A percentile compares a stretch with the other conserved stretches of the same genome.
These are phyloP conservation scores for Gossypium gossypioides DNA, from an alignment of 441 rosid species.

Conservation along the genomic window DNA sequence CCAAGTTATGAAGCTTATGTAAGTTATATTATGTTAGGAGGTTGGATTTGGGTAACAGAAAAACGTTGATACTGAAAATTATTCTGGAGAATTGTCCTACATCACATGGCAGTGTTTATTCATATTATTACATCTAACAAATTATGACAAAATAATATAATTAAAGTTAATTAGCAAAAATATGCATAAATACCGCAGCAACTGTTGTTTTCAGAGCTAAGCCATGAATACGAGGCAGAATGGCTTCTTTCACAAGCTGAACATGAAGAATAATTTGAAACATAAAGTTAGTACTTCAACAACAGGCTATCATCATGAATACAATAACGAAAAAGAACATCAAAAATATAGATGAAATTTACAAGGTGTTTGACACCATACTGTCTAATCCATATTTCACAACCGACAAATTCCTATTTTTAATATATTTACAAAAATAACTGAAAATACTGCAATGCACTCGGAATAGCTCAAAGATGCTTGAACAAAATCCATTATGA, in stretches of 20 bases:
- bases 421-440: too few relatives aligned
- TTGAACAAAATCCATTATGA: too few relatives aligned
- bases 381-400: too few relatives aligned
- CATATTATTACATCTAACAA: background rate
- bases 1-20: background rate
- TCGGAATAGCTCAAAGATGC: too few relatives aligned
- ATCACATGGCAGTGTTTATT: background rate
- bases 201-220: slow-evolving; percentile 88
- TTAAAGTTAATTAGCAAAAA: background rate
- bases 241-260: slow-evolving; percentile 86
- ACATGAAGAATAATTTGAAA: background rate
- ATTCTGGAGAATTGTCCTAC: background rate
- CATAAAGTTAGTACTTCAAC: too few relatives aligned
- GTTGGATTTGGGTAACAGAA: background rate
- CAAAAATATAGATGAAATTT: too few relatives aligned
- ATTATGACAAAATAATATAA: background rate
- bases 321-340: too few relatives aligned
- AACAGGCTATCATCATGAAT: too few relatives aligned
- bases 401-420: too few relatives aligned
- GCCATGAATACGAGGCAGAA: slow-evolving; percentile 90
- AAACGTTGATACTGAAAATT: background rate
- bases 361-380: too few relatives aligned
- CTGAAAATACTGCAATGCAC: too few relatives aligned
- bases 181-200: slow-evolving; percentile 63
- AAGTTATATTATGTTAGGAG: background rate